Evolutionary conservation across 1,284 basidiomycete genomes (phyloP), one percentile per base, ranked within the genome.

Genomic region (Melampsora abietis-canadensis): DNA sequence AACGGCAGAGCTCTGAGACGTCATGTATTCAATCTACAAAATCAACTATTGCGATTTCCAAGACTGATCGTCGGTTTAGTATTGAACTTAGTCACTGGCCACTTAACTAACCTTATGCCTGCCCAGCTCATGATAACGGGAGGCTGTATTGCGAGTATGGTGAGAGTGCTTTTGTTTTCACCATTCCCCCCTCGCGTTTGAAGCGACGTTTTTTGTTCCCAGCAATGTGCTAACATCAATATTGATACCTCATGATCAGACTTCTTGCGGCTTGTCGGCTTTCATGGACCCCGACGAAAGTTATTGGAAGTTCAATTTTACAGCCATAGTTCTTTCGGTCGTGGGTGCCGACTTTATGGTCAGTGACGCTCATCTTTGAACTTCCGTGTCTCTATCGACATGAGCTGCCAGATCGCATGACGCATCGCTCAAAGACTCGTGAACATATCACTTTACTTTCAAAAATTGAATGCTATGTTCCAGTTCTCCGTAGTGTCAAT

Each of bases 281-380:
- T 10, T 73, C 15, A 73, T 73, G 69, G 48, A 73, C 63, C 62
- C 69, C 4, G 24, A 60, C 15, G 69, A 61, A 19, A 73, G 46
- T 30, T 73, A 73, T 73, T 73, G 69, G 69, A 37, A 27, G 14
- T 73, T 54, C 40, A 73, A 73, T 37, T 73, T 73, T 54, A 24
- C 47, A 17, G 31, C 69, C 8, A 62, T 73, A 8, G 61, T 48
- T 24, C 54, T 73, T 10, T 64, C 69, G 10, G 69, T 73, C 10
- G 47, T 73, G 1, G 69, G 69, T n/a, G 60, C 69, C 27, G 69
- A 73, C 27, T 73, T 73, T 57, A 61, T 73, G 10, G 69, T 73
- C 48, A 40, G 69, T 65, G 4, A 24, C 48, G 24, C 48, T 51
- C 48, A 4, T 51, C 48, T 17, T 51, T 6, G 34, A 15, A 8